phyloP scores from a whole-genome alignment of 2,329 filamentous ascomycete genomes.

The Aspergillus quadrilineatus region DNA sequence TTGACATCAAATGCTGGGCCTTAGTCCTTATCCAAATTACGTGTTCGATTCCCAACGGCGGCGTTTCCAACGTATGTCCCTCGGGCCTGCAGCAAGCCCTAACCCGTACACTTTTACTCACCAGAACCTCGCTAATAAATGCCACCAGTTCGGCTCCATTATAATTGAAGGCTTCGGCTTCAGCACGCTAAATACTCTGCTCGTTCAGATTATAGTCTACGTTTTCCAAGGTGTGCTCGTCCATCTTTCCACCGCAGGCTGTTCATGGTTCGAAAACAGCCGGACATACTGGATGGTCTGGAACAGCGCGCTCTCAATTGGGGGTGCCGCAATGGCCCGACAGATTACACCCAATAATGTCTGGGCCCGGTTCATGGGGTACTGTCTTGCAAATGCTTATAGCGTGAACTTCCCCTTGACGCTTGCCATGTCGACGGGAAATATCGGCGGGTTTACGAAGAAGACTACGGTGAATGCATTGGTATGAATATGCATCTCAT shows the following conservation, averaged over 20 bases:
- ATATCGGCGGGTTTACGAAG: constrained; percentile 52
- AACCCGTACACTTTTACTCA: neutral
- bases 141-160: constrained; percentile 31
- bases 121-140: neutral
- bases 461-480: constrained; percentile 49
- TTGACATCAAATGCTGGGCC: neutral
- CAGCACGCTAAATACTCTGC: constrained; percentile 38
- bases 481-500: neutral
- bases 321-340: constrained; percentile 25
- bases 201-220: constrained; percentile 36
- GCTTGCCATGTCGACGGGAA: constrained; percentile 46
- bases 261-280: constrained; percentile 1
- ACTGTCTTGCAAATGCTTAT: constrained; percentile 35
- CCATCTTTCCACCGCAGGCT: constrained; percentile 3
- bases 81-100: neutral
- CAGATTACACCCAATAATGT: constrained; percentile 13
- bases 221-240: constrained; percentile 38
- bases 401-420: constrained; percentile 38
- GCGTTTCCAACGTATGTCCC: constrained; percentile 26
- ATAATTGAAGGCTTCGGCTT: constrained; percentile 39
- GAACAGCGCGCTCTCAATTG: constrained; percentile 13
- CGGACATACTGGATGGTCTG: constrained; percentile 4
- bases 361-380: constrained; percentile 17
- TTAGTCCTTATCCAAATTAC: neutral
- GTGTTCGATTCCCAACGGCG: constrained; percentile 36